Percentiles rank a stretch among this genome's conserved stretches.
phyloP scores from a whole-genome alignment of 495 filamentous ascomycete species.

The Astrocystis sublimbata region DNA sequence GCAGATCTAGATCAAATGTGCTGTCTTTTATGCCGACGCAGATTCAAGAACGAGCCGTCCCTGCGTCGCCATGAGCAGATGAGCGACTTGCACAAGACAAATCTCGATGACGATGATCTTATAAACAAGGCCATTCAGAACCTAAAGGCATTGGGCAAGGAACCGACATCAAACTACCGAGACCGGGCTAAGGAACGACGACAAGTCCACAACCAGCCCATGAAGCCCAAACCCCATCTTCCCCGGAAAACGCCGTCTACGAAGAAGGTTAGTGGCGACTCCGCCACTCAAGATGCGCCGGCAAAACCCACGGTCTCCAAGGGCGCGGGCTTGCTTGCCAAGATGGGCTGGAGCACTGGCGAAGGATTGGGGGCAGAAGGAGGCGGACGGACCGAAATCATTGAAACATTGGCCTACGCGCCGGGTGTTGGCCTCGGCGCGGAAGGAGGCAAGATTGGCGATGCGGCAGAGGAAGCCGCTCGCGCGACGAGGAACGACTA shows the following conservation, averaged over 20 bases:
- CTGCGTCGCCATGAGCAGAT: conserved; percentile 76
- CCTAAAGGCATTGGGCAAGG: conserved; percentile 41
- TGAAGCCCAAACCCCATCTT: conserved; percentile 49
- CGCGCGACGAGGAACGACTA: conserved; percentile 70
- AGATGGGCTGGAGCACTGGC: conserved; percentile 88
- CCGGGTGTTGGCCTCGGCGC: conserved; percentile 86
- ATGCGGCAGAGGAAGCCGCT: conserved; percentile 77
- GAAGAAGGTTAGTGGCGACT: conserved; percentile 30
- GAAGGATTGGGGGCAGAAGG: conserved; percentile 80
- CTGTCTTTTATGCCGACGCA: conserved; percentile 75
- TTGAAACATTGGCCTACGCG: conserved; percentile 76
- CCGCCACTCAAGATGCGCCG: conserved; percentile 18
- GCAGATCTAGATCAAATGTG: conserved; percentile 69
- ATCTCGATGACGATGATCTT: conserved; percentile 62
- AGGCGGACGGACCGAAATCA: conserved; percentile 72
- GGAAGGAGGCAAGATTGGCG: conserved; percentile 78
- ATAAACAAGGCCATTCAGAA: conserved; percentile 61
- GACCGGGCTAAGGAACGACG: conserved; percentile 83
- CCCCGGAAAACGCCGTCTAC: conserved; percentile 37
- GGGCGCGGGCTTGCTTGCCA: conserved; percentile 78
- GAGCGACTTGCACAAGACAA: conserved; percentile 71
- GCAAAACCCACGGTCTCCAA: conserved; percentile 62
- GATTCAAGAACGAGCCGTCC: conserved; percentile 68
- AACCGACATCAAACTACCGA: conserved; percentile 61
- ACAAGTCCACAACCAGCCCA: conserved; percentile 69